Evolutionary conservation across 1,139 yeast genomes (phyloP).

Genomic region (Yamadazyma dendronema): DNA sequence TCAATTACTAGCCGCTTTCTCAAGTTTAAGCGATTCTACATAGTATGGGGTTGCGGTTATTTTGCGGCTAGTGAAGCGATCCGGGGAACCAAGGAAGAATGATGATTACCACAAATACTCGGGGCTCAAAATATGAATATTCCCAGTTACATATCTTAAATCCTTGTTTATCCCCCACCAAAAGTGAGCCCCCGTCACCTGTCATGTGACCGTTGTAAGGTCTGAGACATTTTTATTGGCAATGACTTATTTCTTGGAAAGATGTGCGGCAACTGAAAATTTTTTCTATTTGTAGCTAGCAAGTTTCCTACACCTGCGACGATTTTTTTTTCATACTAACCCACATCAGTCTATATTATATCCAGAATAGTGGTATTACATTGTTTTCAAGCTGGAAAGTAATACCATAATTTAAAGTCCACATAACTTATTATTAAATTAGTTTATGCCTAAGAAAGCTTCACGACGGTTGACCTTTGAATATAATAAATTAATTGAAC

Average conservation of each 20-base stretch:
- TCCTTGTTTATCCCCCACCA: too few relatives aligned
- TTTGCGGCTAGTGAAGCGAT: too few relatives aligned
- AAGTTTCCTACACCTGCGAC: neutral
- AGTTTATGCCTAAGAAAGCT: constrained; percentile 48
- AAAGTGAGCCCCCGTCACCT: too few relatives aligned
- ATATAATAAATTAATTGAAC: constrained; percentile 35
- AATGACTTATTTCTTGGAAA: constrained; percentile 4
- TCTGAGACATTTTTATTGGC: neutral
- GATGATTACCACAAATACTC: too few relatives aligned
- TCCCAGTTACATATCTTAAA: too few relatives aligned
- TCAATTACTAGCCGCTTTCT: neutral
- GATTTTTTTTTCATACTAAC: neutral
- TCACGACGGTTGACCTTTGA: constrained; percentile 35
- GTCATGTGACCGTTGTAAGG: too few relatives aligned
- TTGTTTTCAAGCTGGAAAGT: constrained; percentile 1
- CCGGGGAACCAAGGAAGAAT: too few relatives aligned
- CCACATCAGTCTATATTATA: neutral
- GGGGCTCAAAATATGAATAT: too few relatives aligned
- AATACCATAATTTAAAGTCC: constrained; percentile 4
- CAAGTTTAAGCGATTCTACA: neutral
- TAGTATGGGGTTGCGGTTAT: too few relatives aligned
- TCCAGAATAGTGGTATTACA: constrained; percentile 3
- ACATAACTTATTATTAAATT: constrained; percentile 1
- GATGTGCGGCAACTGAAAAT: constrained; percentile 6
- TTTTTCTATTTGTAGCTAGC: constrained; percentile 2